phyloP scores from a whole-genome alignment of 805 yeast genomes.

The Ogataea angusta region DNA sequence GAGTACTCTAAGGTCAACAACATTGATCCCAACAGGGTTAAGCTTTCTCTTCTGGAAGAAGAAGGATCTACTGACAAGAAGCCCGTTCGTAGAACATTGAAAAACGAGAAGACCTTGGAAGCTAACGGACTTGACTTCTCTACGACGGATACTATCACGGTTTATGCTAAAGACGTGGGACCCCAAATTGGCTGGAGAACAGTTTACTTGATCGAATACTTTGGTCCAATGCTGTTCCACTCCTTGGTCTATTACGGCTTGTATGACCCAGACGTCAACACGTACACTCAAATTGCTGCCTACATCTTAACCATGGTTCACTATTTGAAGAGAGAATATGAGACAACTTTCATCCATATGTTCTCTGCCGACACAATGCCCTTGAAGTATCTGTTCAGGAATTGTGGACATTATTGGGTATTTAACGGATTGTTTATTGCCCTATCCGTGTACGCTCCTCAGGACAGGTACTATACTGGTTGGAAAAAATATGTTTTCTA shows the following conservation, averaged over 20 bases:
- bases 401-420: conserved; percentile 91
- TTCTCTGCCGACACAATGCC: conserved; percentile 96
- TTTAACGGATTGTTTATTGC: conserved; percentile 62
- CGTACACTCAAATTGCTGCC: conserved; percentile 52
- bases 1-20: conserved; percentile 39
- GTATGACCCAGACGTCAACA: conserved; percentile 39
- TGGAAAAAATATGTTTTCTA: conserved; percentile 38
- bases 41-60: conserved; percentile 43
- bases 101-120: conserved; percentile 41
- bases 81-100: conserved; percentile 42
- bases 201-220: conserved; percentile 83
- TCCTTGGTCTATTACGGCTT: conserved; percentile 54
- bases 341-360: conserved; percentile 78
- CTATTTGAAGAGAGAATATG: conserved; percentile 83
- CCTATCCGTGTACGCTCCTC: conserved; percentile 31
- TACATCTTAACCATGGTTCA: conserved; percentile 63
- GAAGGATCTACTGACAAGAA: conserved; percentile 30
- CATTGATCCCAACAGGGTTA: conserved; percentile 48
- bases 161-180: conserved; percentile 84
- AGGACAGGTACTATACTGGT: conserved; percentile 19
- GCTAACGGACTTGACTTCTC: conserved; percentile 41
- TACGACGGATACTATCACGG: conserved; percentile 35
- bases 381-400: conserved; percentile 76
- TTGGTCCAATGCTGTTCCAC: conserved; percentile 86
- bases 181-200: conserved; percentile 90